Base-by-base conservation (phyloP, 2,329 filamentous ascomycete species). In the Epichloe glyceriae region DNA sequence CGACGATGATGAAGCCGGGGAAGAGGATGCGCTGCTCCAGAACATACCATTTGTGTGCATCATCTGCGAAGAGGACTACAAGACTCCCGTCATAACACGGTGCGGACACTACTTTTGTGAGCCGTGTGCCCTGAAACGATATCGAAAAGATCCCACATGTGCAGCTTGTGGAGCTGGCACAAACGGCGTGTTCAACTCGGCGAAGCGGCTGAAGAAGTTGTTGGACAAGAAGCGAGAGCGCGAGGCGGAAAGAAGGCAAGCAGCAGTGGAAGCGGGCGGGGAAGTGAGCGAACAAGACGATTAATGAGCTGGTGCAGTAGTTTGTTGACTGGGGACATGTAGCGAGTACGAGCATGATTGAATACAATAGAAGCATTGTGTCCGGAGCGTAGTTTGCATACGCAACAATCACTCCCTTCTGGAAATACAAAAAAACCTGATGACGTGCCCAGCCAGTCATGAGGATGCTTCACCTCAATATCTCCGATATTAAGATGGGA, bases 51-150 rank as follows among this genome's bases (percentile, higher is more conserved):
- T 95, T 63, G 86, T 81, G 1, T 96, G 90, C 66, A 80, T 95
- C 56, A 88, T 95, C 54, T 96, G 90, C 73, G 82, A 83, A 60
- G 78, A 81, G 38, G 68, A 82, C 1, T 96, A 95, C 68, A 85
- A 81, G 60, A 76, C 79, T 52, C 91, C 93, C 0, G 79, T 97
- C 12, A 72, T 91, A 22, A 97, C 93, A 12, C 85, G 88, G 57
- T 98, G 93, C 58, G 86, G 88, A 0, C 93, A 98, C 66, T 97
- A 97, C 66, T 97, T 97, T 63, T 98, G 93, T 64, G 86, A 96
- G 66, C 74, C 78, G 1, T 98, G 93, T 66, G 93, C 93, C 26
- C 71, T 97, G 59, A 82, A 86, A 63, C 72, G 90, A 56, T 97
- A 96, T 64, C 77, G 86, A 55, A 93, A 88, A 63, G 88, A 90